Base-by-base conservation (phyloP, 192 early-diverging fungal species). In the Spizellomyces punctatus region DNA sequence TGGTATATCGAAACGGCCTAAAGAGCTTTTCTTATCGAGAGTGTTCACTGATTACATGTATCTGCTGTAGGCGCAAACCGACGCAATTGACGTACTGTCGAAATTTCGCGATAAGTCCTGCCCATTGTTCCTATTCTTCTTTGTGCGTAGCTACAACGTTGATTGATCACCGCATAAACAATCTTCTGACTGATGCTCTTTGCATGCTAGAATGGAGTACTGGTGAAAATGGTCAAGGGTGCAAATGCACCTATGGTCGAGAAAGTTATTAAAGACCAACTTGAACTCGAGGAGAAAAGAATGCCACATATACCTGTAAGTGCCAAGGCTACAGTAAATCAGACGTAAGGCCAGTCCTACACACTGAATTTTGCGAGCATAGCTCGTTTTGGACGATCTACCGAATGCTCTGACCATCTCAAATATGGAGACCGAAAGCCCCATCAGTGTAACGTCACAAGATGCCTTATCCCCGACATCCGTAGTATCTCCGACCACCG, bases 181-280 rank as follows among this genome's bases (percentile, higher is more conserved):
- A 1, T 4, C 12, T 42, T 61, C 50, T 44, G 27, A 60, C 60
- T 64, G 10, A 22, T 17, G 0, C 41, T 54, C 47, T 56, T 16
- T 50, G 27, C 27, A 36, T 36, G 27, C 2, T 62, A 88, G 87
- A 72, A 86, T 66, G 82, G 83, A 8, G 58, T 76, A 6, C 78
- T 87, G 4, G 84, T 89, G 5, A 80, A 82, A 43, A 47, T 89
- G 10, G 68, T 89, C n/a, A 71, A 74, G 17, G 88, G 88, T 7
- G 83, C 86, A 1, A 89, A 89, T 66, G 79, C 86, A 5, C 86
- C 88, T 3, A 48, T 81, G 21, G 76, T 89, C 48, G 88, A 89
- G 67, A 67, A 55, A 43, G 78, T 69, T 19, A 82, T 89, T 45
- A 84, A 83, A 46, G 83, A 89, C 59, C 85, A 85, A 57, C 43